These are phyloP conservation scores for Ogataea sp. DNA, from an alignment of 805 yeast genomes.

Conservation along the genomic window DNA sequence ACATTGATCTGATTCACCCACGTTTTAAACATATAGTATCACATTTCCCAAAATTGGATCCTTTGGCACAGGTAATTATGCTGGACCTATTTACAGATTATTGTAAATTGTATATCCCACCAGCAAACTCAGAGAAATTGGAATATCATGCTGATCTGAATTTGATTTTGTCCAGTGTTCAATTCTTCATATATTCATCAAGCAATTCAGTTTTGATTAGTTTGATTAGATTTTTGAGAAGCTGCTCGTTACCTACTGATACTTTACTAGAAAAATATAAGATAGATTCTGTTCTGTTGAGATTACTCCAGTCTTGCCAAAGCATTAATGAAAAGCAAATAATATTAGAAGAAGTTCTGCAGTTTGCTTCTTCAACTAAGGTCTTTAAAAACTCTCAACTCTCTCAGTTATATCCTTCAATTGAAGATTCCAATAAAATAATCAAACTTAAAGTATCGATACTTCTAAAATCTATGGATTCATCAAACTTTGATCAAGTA, in stretches of 20 bases:
- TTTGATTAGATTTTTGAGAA: slow-evolving; percentile 45
- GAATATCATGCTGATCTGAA: slow-evolving; percentile 47
- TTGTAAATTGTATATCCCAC: slow-evolving; percentile 48
- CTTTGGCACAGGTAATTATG: slow-evolving; percentile 57
- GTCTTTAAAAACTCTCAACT: slow-evolving; percentile 24
- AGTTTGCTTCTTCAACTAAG: slow-evolving; percentile 24
- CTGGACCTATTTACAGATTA: slow-evolving; percentile 64
- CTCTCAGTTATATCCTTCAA: slow-evolving; percentile 46
- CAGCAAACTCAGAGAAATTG: slow-evolving; percentile 30
- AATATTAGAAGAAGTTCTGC: slow-evolving; percentile 40
- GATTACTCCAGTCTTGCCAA: slow-evolving; percentile 12
- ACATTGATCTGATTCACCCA: slow-evolving; percentile 63
- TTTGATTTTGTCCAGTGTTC: slow-evolving; percentile 41
- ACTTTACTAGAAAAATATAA: slow-evolving; percentile 32
- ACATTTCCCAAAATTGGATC: slow-evolving; percentile 47
- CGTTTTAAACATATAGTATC: slow-evolving; percentile 42
- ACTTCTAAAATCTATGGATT: slow-evolving; percentile 49
- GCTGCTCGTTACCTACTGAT: slow-evolving; percentile 49
- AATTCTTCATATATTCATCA: slow-evolving; percentile 37
- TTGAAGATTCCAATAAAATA: slow-evolving; percentile 36
- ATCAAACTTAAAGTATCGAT: slow-evolving; percentile 48
- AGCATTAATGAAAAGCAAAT: slow-evolving; percentile 23
- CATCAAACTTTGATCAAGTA: slow-evolving; percentile 40
- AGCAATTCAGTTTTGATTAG: slow-evolving; percentile 58
- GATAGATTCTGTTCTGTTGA: slow-evolving; percentile 42